Conservation (phyloP, 371 early-diverging fungal species). For the Mortierella sp. region DNA sequence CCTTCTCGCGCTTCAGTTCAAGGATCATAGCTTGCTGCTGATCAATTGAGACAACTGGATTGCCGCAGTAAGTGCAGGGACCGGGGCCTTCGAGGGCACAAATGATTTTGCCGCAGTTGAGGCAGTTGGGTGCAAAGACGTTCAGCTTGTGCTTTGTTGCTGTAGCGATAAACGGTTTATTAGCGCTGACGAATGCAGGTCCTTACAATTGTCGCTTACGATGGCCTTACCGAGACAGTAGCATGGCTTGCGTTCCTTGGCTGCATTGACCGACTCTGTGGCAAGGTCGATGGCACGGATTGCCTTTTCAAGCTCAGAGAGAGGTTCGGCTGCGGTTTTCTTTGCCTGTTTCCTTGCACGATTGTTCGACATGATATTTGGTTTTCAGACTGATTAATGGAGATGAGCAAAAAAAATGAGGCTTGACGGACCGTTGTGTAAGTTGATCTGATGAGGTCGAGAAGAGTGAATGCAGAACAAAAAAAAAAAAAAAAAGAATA, state of each 20-base stretch:
- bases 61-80: constrained; percentile 86
- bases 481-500: too few relatives aligned
- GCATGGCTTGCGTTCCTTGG: constrained; percentile 52
- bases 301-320: constrained; percentile 51
- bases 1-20: constrained; percentile 58
- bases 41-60: constrained; percentile 76
- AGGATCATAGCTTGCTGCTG: constrained; percentile 70
- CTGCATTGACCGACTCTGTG: constrained; percentile 43
- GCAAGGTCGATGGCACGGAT: constrained; percentile 49
- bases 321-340: constrained; percentile 35
- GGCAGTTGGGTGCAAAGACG: constrained; percentile 83
- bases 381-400: too few relatives aligned
- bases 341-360: constrained; percentile 37
- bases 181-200: too few relatives aligned
- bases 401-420: neutral
- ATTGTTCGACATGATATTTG: constrained; percentile 29
- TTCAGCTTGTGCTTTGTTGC: constrained; percentile 85
- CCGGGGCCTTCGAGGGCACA: constrained; percentile 87
- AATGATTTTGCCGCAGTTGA: constrained; percentile 90
- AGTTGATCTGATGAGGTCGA: too few relatives aligned
- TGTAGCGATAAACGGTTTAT: constrained; percentile 44
- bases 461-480: too few relatives aligned
- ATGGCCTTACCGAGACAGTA: constrained; percentile 40
- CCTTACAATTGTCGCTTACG: too few relatives aligned
- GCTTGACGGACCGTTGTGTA: too few relatives aligned